Percentiles rank a stretch among this genome's conserved stretches.
Evolutionary conservation across 164 flowering plant genomes (phyloP).

Genomic region (Berberis thunbergii): DNA sequence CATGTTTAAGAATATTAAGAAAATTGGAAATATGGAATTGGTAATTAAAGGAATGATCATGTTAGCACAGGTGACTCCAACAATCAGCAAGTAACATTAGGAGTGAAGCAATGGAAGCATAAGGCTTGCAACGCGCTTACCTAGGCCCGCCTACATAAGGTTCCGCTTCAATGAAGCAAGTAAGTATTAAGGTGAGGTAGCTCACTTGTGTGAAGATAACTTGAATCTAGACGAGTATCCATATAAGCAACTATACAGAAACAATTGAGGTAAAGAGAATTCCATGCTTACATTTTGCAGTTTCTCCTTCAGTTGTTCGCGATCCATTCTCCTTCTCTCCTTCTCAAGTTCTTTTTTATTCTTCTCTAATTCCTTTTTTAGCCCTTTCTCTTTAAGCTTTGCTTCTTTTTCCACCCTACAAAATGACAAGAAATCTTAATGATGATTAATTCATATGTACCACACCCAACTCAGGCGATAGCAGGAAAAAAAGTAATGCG

Average conservation of each 20-base stretch:
- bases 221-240: not conserved
- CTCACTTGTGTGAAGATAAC: not conserved
- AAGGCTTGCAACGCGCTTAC: too few species aligned
- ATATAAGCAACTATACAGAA: not conserved
- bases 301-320: slow-evolving; percentile 56
- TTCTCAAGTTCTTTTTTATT: slow-evolving; percentile 27
- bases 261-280: too few species aligned
- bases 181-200: too few species aligned
- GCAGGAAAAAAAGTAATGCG: not conserved
- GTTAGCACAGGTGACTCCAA: too few species aligned
- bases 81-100: too few species aligned
- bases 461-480: not conserved
- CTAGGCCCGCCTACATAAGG: too few species aligned
- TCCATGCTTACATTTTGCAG: slow-evolving; percentile 25
- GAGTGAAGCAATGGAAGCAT: too few species aligned
- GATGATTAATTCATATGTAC: too few species aligned
- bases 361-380: slow-evolving; percentile 30
- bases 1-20: too few species aligned
- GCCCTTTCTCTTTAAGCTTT: slow-evolving; percentile 44
- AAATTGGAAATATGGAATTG: too few species aligned
- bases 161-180: too few species aligned
- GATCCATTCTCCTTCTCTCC: slow-evolving; percentile 60
- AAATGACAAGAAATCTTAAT: slow-evolving; percentile 2
- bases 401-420: slow-evolving; percentile 65
- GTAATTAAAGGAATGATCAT: too few species aligned